Base-by-base conservation (phyloP, 2,329 filamentous ascomycete species). In the Nemania sp. region DNA sequence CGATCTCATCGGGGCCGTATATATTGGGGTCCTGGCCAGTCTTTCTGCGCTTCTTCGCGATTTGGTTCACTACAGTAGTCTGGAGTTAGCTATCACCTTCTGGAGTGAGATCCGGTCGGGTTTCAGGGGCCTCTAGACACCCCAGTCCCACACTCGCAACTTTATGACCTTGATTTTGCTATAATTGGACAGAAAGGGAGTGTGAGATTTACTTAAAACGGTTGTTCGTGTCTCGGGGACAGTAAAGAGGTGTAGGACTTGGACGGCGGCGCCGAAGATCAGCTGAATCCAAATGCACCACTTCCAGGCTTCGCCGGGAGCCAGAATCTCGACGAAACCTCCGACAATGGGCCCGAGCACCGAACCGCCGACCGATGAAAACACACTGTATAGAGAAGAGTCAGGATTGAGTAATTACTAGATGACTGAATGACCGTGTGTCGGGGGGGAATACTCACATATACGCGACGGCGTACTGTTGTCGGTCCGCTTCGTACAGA, bases 271-370 rank as follows among this genome's bases (percentile, higher is more conserved):
- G 20, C 91, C 90, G 56, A 94, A 87, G 68, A 93, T 92, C 63
- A 94, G 83, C 75, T 93, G 90, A 61, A 94, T 90, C 90, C 91
- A 95, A 73, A 94, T 93, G 58, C 68, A 69, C 71, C 71, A 92
- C 66, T 83, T 82, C 90, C 90, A 94, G 29, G 64, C 62, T 17
- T 66, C 25, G 17, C 47, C 20, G 1, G 77, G 72, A 0, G 90
- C 79, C 66, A 85, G 87, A 39, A 83, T 75, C 73, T 92, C 84
- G 18, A 88, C 84, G 69, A 92, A 92, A 1, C 90, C 90, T 66
- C 90, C 90, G 13, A 92, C 82, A 42, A 93, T 88, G 12, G 90
- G 90, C 0, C 90, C 90, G 1, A 93, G 80, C 7, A 91, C 85
- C 0, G 89, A 91, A 11, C 90, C 90, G 25, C 87, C 90, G n/a